phyloP scores from a whole-genome alignment of 306 rosid species.

The Fagus crenata region DNA sequence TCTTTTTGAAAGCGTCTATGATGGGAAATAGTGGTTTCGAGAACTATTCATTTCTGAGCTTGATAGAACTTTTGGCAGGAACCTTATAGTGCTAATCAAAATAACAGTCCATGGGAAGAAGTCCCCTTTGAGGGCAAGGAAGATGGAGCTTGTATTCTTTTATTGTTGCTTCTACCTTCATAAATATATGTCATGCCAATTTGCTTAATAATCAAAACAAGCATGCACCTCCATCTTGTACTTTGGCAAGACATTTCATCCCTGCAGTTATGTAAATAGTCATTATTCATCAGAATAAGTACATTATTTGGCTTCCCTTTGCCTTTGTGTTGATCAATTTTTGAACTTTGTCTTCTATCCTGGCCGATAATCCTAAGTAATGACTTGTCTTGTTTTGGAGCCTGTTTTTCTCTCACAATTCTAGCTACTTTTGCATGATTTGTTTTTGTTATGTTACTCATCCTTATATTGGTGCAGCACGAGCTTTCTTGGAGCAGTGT shows the following conservation, averaged over 20 bases:
- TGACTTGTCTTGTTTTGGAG: not conserved
- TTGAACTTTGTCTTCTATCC: not conserved
- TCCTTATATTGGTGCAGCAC: constrained; percentile 52
- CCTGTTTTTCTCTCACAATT: not conserved
- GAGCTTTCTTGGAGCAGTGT: constrained; percentile 71
- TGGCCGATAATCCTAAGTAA: not conserved
- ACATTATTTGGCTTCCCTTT: not conserved
- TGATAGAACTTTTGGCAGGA: not conserved
- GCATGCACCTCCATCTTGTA: not conserved
- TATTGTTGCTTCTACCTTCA: not conserved
- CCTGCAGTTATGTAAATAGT: not conserved
- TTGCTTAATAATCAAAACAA: not conserved
- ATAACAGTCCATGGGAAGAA: not conserved
- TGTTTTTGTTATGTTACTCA: constrained; percentile 17
- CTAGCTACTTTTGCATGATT: constrained; percentile 15
- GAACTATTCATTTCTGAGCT: not conserved
- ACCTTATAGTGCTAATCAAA: not conserved
- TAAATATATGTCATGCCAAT: not conserved
- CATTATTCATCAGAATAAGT: not conserved
- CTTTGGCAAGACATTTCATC: not conserved
- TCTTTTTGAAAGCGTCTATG: not conserved
- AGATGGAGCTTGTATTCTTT: not conserved
- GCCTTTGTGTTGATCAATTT: not conserved
- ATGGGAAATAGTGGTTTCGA: not conserved
- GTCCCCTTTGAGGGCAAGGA: not conserved